A percentile compares a stretch with the other conserved stretches of the same genome.
phyloP scores from a whole-genome alignment of 257 asterid species.

The Penstemon davidsonii region DNA sequence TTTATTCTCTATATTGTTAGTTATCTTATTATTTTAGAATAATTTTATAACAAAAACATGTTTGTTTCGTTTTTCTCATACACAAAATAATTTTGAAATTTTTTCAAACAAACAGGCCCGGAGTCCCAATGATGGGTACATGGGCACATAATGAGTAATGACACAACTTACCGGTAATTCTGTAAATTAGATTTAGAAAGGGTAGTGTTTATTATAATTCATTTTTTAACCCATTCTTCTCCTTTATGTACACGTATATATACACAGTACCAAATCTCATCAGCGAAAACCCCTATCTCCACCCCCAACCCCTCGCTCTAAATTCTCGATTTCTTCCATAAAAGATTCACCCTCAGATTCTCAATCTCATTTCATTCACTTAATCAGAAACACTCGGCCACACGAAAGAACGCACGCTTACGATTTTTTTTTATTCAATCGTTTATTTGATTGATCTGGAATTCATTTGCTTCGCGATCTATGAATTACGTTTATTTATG shows the following conservation, averaged over 20 bases:
- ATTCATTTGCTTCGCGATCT: slow-evolving; percentile 36
- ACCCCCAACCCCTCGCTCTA: slow-evolving; percentile 37
- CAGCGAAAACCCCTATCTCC: slow-evolving; percentile 49
- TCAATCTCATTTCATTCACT: slow-evolving; percentile 32
- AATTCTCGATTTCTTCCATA: slow-evolving; percentile 57
- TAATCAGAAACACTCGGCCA: slow-evolving; percentile 18
- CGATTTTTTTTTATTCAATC: slow-evolving; percentile 11
- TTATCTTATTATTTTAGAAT: too few species aligned
- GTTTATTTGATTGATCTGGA: slow-evolving; percentile 37
- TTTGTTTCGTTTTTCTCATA: too few species aligned
- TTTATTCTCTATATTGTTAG: too few species aligned
- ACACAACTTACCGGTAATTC: too few species aligned
- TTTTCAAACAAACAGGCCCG: too few species aligned
- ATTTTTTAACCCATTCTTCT: neutral
- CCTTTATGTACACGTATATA: slow-evolving; percentile 5
- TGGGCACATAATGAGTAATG: too few species aligned
- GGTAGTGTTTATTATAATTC: too few species aligned
- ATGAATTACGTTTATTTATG: slow-evolving; percentile 24
- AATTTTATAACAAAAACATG: too few species aligned
- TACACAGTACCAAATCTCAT: slow-evolving; percentile 48
- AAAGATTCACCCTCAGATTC: slow-evolving; percentile 40
- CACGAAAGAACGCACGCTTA: neutral
- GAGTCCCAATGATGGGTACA: too few species aligned
- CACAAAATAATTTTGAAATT: too few species aligned
- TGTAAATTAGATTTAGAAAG: too few species aligned